Base-by-base conservation (phyloP, 148 eudicot genomes). In the Suaeda aralocaspica region DNA sequence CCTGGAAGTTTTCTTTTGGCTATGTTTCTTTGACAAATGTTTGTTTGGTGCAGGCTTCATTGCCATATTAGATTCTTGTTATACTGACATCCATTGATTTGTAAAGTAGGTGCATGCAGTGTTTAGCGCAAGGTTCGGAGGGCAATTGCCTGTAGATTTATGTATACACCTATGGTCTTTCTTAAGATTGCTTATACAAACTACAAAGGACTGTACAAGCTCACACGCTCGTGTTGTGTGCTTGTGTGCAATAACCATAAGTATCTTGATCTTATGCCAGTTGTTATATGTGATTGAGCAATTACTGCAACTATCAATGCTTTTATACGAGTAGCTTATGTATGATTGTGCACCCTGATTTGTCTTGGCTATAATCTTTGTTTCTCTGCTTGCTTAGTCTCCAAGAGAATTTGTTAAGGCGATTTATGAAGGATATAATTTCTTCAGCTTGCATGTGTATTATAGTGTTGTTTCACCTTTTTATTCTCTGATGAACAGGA, bases 401-500 rank as follows among this genome's bases (percentile, higher is more conserved):
- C 44, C 42, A 34, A 10, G 1, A 61, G 0, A 19, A 3, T 61
- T 0, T 41, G 26, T 7, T 22, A 64, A 51, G n/a, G 42, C 6
- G 49, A 6, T 72, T 72, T 18, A 25, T 36, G 41, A 64, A 15
- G n/a, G 36, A 63, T 42, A 9, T 30, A 29, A 56, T 25, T 19
- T 53, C 5, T 39, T 55, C 26, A 39, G 25, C 26, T 65, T 66
- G 75, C 70, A 56, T 77, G 42, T 64, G 26, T 24, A 6, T 26
- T 34, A 29, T 22, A 8, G 53, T 53, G 24, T 45, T 68, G 59
- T 29, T 44, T 61, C 61, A 64, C 21, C 64, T 51, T 48, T 67
- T 16, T 66, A 48, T 53, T 49, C 26, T 67, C 19, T 66, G 30
- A 70, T 80, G 67, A 64, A 48, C 90, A 92, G 98, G 98, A 74